Evolutionary conservation across 1,284 basidiomycete species (phyloP).

Genomic region (Coniophora puteana): DNA sequence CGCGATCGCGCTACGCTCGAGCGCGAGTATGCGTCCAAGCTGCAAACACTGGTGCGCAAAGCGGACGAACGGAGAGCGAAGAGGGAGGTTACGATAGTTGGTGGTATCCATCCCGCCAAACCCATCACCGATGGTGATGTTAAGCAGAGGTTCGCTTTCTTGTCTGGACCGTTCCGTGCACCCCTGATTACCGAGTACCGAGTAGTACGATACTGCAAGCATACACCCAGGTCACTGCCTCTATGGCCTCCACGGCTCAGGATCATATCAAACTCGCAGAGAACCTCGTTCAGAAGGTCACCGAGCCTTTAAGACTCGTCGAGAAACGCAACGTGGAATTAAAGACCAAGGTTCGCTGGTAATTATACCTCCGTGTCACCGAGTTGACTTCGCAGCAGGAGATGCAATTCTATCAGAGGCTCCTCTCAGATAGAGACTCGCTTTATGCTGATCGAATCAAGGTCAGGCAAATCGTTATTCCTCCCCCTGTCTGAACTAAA

Average conservation of each 20-base stretch:
- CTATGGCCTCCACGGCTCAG: slow-evolving; percentile 56
- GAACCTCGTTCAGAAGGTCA: slow-evolving; percentile 52
- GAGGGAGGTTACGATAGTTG: slow-evolving; percentile 47
- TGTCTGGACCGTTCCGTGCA: slow-evolving; percentile 3
- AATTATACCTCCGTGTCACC: slow-evolving; percentile 10
- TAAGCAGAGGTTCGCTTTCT: slow-evolving; percentile 48
- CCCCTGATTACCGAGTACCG: slow-evolving; percentile 11
- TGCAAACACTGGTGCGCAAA: slow-evolving; percentile 62
- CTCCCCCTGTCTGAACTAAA: slow-evolving; percentile 6
- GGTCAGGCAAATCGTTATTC: slow-evolving; percentile 34
- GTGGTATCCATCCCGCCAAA: slow-evolving; percentile 68
- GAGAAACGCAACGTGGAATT: slow-evolving; percentile 62
- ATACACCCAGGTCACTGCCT: slow-evolving; percentile 62
- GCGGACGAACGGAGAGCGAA: slow-evolving; percentile 68
- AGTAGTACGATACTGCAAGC: slow-evolving; percentile 65
- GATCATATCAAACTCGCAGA: slow-evolving; percentile 70
- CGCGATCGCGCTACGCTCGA: slow-evolving; percentile 63
- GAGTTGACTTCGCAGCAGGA: slow-evolving; percentile 39
- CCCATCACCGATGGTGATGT: slow-evolving; percentile 51
- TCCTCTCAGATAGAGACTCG: slow-evolving; percentile 67
- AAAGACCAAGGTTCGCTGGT: slow-evolving; percentile 55
- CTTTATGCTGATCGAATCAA: slow-evolving; percentile 65
- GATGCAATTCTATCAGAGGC: slow-evolving; percentile 65
- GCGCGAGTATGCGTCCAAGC: slow-evolving; percentile 70
- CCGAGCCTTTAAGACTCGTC: slow-evolving; percentile 57